Evolutionary conservation across 495 filamentous ascomycete genomes (phyloP), one percentile per base, ranked within the genome.

Genomic region (Lasiosphaeris hirsuta): DNA sequence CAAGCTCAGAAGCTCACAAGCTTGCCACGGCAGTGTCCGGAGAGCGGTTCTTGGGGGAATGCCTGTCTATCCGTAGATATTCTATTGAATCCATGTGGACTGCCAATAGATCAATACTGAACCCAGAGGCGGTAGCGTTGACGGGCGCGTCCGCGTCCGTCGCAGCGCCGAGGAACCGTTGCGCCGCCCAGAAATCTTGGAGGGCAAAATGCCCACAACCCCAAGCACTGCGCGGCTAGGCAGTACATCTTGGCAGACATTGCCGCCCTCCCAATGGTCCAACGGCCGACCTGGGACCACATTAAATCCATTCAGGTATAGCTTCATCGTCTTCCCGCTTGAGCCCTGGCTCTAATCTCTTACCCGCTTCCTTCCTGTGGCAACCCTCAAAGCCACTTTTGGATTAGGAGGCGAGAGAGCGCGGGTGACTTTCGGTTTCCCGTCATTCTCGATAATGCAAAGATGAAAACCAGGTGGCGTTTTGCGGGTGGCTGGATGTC

Each of bases 151-250:
- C 36, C 36, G 42, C 45, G 45, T 35, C 48, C 48, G 14, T 10
- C 33, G 23, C 23, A 30, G 10, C 37, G 51, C 51, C 51, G 18
- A 53, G 39, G 23, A 34, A 51, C 48, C 48, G 48, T 51, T 51
- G 48, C 48, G 35, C 34, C 48, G 13, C 48, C 34, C 7, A 51
- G 35, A n/a, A 51, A 19, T n/a, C 14, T 40, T 40, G n/a, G 33
- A 49, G 3, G 34, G 47, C 15, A 42, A 17, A 38, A 41, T 41
- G 47, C 49, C 30, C 49, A 57, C 46, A 23, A 30, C 23, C 23
- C 23, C 23, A 30, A 30, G 23, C 23, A 30, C 40, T 64, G 63
- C 65, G 68, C 66, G 68, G 63, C 68, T 66, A 70, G 54, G 48
- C 51, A 54, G 65, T 63, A 57, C 58, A 56, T 54, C 59, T 62